phyloP scores from a whole-genome alignment of 2,329 filamentous ascomycete genomes.

The Esteya vermicola region DNA sequence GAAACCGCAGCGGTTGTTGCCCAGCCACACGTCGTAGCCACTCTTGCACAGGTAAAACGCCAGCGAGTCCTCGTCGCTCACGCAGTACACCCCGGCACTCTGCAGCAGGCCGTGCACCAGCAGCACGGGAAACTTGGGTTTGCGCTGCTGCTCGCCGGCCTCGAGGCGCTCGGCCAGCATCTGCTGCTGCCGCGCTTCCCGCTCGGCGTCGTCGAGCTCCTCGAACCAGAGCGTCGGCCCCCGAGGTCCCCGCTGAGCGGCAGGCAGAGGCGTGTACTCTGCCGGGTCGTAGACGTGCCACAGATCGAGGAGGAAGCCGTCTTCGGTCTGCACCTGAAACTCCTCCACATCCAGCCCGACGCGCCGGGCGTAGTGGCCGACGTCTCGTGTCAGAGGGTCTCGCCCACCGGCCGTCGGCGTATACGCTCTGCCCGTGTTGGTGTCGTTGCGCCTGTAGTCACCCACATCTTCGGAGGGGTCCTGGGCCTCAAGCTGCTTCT shows the following conservation, averaged over 20 bases:
- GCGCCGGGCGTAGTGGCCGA: constrained; percentile 72
- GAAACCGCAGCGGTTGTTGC: constrained; percentile 85
- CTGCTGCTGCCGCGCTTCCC: constrained; percentile 2
- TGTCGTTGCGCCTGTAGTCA: too few species aligned
- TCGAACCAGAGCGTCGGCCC: constrained; percentile 49
- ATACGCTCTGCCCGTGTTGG: too few species aligned
- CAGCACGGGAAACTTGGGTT: constrained; percentile 63
- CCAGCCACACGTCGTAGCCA: constrained; percentile 90
- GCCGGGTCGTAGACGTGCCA: constrained; percentile 83
- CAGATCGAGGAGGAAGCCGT: constrained; percentile 78
- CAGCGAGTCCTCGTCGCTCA: constrained; percentile 77
- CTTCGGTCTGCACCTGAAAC: constrained; percentile 79
- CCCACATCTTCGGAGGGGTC: constrained; percentile 13
- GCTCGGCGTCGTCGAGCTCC: constrained; percentile 15
- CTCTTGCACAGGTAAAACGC: constrained; percentile 88
- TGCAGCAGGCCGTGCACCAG: constrained; percentile 83
- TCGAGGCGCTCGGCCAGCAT: constrained; percentile 13
- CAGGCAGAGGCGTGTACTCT: constrained; percentile 43
- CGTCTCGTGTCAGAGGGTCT: constrained; percentile 65
- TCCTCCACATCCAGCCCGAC: constrained; percentile 78
- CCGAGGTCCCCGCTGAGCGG: constrained; percentile 34
- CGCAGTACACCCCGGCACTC: constrained; percentile 76
- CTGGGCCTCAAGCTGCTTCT: too few species aligned
- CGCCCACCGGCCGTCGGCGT: constrained; percentile 65
- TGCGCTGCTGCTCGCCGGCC: constrained; percentile 8